Percentiles rank a stretch among this genome's conserved stretches.
Evolutionary conservation across 2,329 filamentous ascomycete species (phyloP).

Genomic region (Colletotrichum australisinense): DNA sequence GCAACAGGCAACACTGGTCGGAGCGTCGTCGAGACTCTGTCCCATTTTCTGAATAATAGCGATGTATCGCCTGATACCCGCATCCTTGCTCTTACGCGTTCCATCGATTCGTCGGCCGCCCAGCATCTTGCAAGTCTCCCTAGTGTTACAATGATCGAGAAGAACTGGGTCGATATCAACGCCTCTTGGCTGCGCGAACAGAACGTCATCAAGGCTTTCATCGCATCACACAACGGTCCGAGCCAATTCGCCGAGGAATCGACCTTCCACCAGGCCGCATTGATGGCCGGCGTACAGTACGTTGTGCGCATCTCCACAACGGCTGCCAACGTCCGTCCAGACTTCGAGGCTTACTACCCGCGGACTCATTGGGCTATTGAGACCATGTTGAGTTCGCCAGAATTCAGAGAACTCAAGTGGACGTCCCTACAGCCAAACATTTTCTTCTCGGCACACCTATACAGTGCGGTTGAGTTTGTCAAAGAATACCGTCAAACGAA

Average conservation of each 20-base stretch:
- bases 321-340: slow-evolving; percentile 48
- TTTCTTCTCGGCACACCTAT: slow-evolving; percentile 35
- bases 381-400: slow-evolving; percentile 46
- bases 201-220: slow-evolving; percentile 49
- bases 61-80: slow-evolving; percentile 2
- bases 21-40: background rate
- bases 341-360: slow-evolving; percentile 47
- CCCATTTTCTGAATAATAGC: background rate
- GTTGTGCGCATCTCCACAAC: slow-evolving; percentile 55
- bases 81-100: slow-evolving; percentile 39
- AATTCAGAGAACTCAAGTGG: slow-evolving; percentile 49
- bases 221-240: slow-evolving; percentile 50
- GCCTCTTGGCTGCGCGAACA: slow-evolving; percentile 52
- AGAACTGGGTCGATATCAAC: slow-evolving; percentile 51
- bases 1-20: background rate
- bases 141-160: slow-evolving; percentile 47
- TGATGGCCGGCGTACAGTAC: slow-evolving; percentile 51
- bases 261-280: slow-evolving; percentile 46
- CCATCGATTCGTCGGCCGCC: slow-evolving; percentile 30
- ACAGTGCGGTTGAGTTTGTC: slow-evolving; percentile 42
- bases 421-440: slow-evolving; percentile 53
- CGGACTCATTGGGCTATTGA: slow-evolving; percentile 55
- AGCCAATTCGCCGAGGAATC: slow-evolving; percentile 54
- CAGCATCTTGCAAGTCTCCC: slow-evolving; percentile 46
- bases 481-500: slow-evolving; percentile 48